Conservation (phyloP, 2,329 filamentous ascomycete genomes). For the Aureobasidium sp. region DNA sequence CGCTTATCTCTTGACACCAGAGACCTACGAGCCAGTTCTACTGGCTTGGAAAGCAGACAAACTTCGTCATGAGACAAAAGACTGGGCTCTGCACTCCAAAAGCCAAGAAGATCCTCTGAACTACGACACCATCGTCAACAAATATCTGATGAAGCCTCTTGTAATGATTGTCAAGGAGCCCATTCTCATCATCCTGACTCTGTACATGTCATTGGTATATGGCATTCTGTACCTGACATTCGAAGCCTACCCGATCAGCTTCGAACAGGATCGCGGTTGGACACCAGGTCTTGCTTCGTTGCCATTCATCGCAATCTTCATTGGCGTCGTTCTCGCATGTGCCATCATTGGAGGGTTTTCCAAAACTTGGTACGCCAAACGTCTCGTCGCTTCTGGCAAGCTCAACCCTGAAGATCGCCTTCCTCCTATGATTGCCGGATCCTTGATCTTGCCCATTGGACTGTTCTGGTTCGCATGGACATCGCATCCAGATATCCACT, state of each 20-base stretch:
- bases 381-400: constrained; percentile 27
- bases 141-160: constrained; percentile 19
- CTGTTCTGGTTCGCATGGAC: constrained; percentile 19
- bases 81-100: constrained; percentile 42
- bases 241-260: constrained; percentile 40
- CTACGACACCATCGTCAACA: constrained; percentile 5
- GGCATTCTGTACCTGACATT: constrained; percentile 42
- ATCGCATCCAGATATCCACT: not conserved
- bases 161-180: constrained; percentile 23
- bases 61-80: constrained; percentile 41
- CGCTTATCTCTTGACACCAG: constrained; percentile 40
- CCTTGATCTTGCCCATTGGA: constrained; percentile 36
- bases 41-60: constrained; percentile 41
- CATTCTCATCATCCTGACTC: constrained; percentile 19
- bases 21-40: constrained; percentile 45
- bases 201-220: constrained; percentile 30
- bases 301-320: constrained; percentile 34
- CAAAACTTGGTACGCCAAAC: constrained; percentile 30
- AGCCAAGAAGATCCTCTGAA: constrained; percentile 16
- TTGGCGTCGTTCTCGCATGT: constrained; percentile 29
- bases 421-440: constrained; percentile 43
- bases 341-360: constrained; percentile 27
- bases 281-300: constrained; percentile 33
- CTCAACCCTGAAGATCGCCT: constrained; percentile 39
- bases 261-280: constrained; percentile 35